Evolutionary conservation across 306 rosid species (phyloP), one percentile per base, ranked within the genome.

Genomic region (Calophaca sinica): DNA sequence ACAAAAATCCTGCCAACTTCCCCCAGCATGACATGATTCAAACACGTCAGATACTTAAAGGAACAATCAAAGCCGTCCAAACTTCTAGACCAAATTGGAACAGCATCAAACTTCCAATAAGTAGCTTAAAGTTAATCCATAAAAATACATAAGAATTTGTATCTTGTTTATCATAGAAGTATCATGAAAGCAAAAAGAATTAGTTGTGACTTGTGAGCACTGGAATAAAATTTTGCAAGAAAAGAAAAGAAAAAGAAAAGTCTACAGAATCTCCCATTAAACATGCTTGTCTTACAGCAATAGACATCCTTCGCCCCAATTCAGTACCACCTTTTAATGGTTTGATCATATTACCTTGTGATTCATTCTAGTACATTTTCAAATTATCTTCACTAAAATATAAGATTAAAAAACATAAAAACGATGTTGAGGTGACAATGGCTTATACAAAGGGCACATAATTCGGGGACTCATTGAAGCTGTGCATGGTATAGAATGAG

Each of bases 31-130:
- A 1, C 26, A 20, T 20, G 26, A 20, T 72, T 72, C 54, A 65
- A 44, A 72, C 44, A 54, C 29, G 68, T 55, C 54, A 79, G 58
- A 72, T 35, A 64, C 12, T 55, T 55, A 50, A 70, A 69, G 49
- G 46, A 72, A 79, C 62, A 72, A 36, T 20, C 49, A 73, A 63
- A 73, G 46, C 15, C 0, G 5, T 68, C 20, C 28, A 58, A 73
- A 58, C 64, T 38, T 41, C 33, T 38, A 36, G 75, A 66, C 60
- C 79, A 55, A 42, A 72, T 54, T 28, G 29, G 35, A 65, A 65
- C 46, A 66, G 20, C 50, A 14, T 68, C 49, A 45, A 54, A 72
- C 71, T 70, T 77, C 62, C n/a, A 57, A 20, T 14, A 12, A 14
- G 70, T 58, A 78, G 68, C 55, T 12, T 55, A 31, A 69, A 59